Conservation (phyloP, 768 basidiomycete species). For the Galerina marginata region DNA sequence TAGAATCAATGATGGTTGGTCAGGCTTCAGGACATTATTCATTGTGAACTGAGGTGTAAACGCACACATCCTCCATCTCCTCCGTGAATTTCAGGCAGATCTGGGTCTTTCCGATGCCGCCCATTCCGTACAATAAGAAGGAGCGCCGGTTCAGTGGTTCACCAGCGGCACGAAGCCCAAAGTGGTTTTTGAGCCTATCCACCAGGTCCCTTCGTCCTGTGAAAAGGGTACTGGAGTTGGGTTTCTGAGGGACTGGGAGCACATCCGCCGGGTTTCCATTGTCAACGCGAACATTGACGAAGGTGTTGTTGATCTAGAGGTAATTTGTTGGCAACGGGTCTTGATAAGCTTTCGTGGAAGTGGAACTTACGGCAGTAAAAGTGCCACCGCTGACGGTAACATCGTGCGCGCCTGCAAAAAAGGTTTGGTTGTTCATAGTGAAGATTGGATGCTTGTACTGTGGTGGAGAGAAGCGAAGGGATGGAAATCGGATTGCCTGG, state of each 20-base stretch:
- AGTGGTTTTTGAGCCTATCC: constrained; percentile 13
- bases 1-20: not conserved
- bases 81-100: constrained; percentile 23
- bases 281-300: not conserved
- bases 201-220: constrained; percentile 15
- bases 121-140: constrained; percentile 24
- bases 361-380: not conserved
- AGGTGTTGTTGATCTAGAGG: not conserved
- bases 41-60: not conserved
- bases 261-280: not conserved
- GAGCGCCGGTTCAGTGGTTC: not conserved
- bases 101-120: constrained; percentile 28
- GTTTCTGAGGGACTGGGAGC: not conserved
- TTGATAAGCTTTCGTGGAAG: not conserved
- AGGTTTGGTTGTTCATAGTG: not conserved
- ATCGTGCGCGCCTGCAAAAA: not conserved
- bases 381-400: not conserved
- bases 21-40: not conserved
- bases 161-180: constrained; percentile 1
- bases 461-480: not conserved
- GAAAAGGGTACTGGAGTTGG: constrained; percentile 14
- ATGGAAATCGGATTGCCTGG: not conserved
- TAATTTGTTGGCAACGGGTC: not conserved
- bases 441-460: not conserved
- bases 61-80: constrained; percentile 2